Percentiles rank a stretch among this genome's conserved stretches.
Evolutionary conservation across 495 filamentous ascomycete genomes (phyloP).

Genomic region (Xylaria castorea): DNA sequence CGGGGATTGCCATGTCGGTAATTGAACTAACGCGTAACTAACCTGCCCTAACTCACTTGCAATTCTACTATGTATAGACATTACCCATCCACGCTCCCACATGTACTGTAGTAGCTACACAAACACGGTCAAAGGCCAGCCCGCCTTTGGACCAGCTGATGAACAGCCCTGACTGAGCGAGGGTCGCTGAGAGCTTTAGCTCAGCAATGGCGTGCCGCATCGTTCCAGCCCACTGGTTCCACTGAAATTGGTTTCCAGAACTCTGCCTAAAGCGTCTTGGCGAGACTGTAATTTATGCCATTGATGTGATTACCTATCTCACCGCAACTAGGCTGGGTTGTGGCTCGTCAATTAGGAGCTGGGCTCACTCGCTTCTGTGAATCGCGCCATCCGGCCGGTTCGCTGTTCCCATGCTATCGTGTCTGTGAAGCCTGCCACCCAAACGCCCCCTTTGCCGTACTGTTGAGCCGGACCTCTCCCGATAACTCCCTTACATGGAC

Average conservation of each 20-base stretch:
- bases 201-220: conserved; percentile 20
- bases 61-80: neutral
- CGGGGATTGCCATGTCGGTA: conserved; percentile 2
- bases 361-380: conserved; percentile 23
- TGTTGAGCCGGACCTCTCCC: neutral
- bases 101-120: neutral
- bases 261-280: conserved; percentile 23
- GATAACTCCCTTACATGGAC: neutral
- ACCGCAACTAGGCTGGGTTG: neutral
- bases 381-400: conserved; percentile 7
- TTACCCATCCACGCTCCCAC: neutral
- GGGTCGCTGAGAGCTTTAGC: conserved; percentile 11
- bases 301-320: conserved; percentile 21
- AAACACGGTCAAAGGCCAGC: conserved; percentile 15
- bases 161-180: conserved; percentile 17
- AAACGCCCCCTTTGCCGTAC: neutral
- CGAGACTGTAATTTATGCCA: conserved; percentile 25
- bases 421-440: neutral
- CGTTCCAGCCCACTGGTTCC: conserved; percentile 22
- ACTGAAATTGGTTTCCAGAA: conserved; percentile 29
- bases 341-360: conserved; percentile 1
- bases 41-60: neutral
- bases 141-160: conserved; percentile 15
- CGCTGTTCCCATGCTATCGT: neutral
- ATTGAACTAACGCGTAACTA: neutral